phyloP scores from a whole-genome alignment of 1,284 basidiomycete genomes.

The Pyrrhoderma lamaoense region DNA sequence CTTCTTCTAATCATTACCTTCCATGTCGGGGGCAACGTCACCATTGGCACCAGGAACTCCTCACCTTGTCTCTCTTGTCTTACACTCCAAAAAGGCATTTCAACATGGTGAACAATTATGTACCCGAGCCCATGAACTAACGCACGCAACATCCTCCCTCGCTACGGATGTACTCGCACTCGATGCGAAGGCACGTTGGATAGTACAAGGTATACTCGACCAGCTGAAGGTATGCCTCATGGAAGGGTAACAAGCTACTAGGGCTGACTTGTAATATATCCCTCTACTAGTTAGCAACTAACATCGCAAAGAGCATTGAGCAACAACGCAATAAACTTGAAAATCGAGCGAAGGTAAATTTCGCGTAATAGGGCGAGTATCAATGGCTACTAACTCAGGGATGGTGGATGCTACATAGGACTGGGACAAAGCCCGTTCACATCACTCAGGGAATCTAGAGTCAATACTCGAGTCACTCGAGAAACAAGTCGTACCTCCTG shows the following conservation, averaged over 20 bases:
- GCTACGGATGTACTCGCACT: conserved; percentile 65
- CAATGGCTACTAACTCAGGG: too few species aligned
- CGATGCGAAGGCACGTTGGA: conserved; percentile 72
- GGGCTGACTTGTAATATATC: neutral
- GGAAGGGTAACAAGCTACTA: conserved; percentile 3
- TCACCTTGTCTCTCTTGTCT: conserved; percentile 62
- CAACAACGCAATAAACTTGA: conserved; percentile 54
- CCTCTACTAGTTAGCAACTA: conserved; percentile 58
- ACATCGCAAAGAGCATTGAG: conserved; percentile 65
- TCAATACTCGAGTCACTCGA: conserved; percentile 62
- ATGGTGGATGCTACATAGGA: conserved; percentile 35
- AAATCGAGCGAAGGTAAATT: conserved; percentile 52
- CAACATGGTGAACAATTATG: conserved; percentile 70
- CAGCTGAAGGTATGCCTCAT: conserved; percentile 53
- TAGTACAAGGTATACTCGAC: conserved; percentile 60
- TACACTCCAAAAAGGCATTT: conserved; percentile 73
- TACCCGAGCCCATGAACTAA: conserved; percentile 49
- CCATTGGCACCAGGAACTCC: conserved; percentile 19
- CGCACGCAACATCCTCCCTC: conserved; percentile 53
- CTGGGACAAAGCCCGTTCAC: conserved; percentile 57
- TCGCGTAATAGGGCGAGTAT: conserved; percentile 1
- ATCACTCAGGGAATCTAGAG: conserved; percentile 57
- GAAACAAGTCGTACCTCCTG: conserved; percentile 62
- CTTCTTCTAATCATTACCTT: neutral
- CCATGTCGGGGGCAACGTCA: conserved; percentile 12